Conservation (phyloP, 305 asterid genomes). For the Fraxinus xanthoxyloides region DNA sequence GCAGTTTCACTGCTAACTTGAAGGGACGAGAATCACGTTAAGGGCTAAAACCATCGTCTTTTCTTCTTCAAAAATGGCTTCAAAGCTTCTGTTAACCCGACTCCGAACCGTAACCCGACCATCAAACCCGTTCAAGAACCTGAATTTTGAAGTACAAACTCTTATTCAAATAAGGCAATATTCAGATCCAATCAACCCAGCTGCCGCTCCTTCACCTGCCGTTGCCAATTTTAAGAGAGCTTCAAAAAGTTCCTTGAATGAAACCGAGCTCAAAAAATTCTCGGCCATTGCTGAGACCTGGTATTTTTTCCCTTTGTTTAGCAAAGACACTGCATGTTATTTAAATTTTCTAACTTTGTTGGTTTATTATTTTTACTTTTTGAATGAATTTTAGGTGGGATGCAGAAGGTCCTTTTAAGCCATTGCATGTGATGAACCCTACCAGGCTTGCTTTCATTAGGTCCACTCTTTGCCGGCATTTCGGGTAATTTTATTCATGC, state of each 20-base stretch:
- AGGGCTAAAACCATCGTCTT: neutral
- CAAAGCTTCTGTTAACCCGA: slow-evolving; percentile 42
- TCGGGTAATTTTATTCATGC: slow-evolving; percentile 51
- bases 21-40: neutral
- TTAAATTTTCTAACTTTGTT: neutral
- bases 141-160: slow-evolving; percentile 4
- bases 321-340: neutral
- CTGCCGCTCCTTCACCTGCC: slow-evolving; percentile 19
- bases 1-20: neutral
- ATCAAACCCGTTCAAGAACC: neutral
- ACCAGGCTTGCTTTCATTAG: slow-evolving; percentile 93
- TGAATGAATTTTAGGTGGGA: slow-evolving; percentile 66
- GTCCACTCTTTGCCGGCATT: slow-evolving; percentile 91
- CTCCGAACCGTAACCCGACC: slow-evolving; percentile 30
- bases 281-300: slow-evolving; percentile 76
- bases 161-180: slow-evolving; percentile 33
- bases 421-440: slow-evolving; percentile 85
- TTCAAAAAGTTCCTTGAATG: slow-evolving; percentile 62
- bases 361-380: neutral
- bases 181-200: slow-evolving; percentile 35
- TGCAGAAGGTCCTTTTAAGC: slow-evolving; percentile 94
- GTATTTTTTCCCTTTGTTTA: slow-evolving; percentile 28
- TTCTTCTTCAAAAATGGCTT: slow-evolving; percentile 38
- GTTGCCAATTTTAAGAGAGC: slow-evolving; percentile 12
- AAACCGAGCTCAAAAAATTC: slow-evolving; percentile 69